A percentile compares a stretch with the other conserved stretches of the same genome.
Conservation (phyloP, 163 green algal genomes). For the Chlamydomonas reinhardtii region DNA sequence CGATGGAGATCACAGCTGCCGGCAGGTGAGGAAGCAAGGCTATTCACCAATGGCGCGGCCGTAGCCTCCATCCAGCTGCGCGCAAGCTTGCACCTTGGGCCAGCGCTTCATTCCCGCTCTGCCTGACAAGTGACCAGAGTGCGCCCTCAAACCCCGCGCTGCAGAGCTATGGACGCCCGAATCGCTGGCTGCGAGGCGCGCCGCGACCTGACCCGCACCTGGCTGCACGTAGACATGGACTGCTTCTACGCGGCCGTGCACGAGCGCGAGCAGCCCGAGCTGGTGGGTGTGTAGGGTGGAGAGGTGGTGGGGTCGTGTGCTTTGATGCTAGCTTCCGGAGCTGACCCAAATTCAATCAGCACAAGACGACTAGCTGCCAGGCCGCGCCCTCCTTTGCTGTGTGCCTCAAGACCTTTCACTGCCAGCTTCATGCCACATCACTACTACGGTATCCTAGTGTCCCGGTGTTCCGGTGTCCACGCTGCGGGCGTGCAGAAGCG, state of each 20-base stretch:
- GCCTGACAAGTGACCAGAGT: no score
- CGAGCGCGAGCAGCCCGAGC: conserved; percentile 80
- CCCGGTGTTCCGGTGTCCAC: background rate
- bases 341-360: no score
- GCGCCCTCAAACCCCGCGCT: no score
- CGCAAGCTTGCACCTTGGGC: no score
- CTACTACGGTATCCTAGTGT: background rate
- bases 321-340: no score
- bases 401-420: no score
- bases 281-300: conserved; percentile 63
- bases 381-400: no score
- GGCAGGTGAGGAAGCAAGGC: conserved; percentile 59
- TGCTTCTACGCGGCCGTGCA: conserved; percentile 90
- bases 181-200: conserved; percentile 79
- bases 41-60: no score
- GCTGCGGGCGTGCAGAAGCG: conserved; percentile 56
- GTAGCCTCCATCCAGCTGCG: no score
- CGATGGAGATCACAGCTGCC: conserved; percentile 64
- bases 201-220: conserved; percentile 83
- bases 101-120: no score
- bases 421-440: background rate
- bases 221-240: conserved; percentile 96
- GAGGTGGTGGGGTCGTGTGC: no score
- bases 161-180: conserved; percentile 68
- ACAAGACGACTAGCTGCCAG: no score